Conservation (phyloP, 768 basidiomycete genomes). For the Boletales sp. region DNA sequence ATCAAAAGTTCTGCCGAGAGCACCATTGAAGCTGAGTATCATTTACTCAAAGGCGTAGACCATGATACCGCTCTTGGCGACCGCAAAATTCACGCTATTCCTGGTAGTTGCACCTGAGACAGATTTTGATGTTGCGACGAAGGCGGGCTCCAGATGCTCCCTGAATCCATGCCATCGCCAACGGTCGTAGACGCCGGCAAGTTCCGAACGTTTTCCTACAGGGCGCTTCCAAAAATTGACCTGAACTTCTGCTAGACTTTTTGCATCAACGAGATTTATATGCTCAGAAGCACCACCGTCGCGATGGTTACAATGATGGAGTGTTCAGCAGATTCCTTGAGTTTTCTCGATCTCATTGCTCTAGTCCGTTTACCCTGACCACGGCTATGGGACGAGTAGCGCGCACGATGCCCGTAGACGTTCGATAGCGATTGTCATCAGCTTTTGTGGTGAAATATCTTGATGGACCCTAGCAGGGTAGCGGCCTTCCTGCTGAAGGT, state of each 20-base stretch:
- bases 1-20: slow-evolving; percentile 12
- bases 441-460: neutral
- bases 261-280: slow-evolving; percentile 24
- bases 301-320: slow-evolving; percentile 27
- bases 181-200: slow-evolving; percentile 17
- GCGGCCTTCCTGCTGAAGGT: slow-evolving; percentile 1
- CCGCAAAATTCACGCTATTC: neutral
- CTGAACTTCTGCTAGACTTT: slow-evolving; percentile 23
- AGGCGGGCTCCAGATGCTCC: slow-evolving; percentile 18
- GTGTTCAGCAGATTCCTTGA: slow-evolving; percentile 2
- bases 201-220: slow-evolving; percentile 17
- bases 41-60: slow-evolving; percentile 6
- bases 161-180: slow-evolving; percentile 13
- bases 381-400: neutral
- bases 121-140: slow-evolving; percentile 21
- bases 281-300: slow-evolving; percentile 21
- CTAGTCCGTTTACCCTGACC: neutral
- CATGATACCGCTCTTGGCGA: slow-evolving; percentile 12
- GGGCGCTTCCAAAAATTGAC: slow-evolving; percentile 11
- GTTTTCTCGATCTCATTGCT: slow-evolving; percentile 2
- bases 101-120: slow-evolving; percentile 10
- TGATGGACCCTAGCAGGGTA: neutral
- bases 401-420: neutral
- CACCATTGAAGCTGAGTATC: slow-evolving; percentile 7
- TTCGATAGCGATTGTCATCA: neutral